These are phyloP conservation scores for Solanum pimpinellifolium DNA, from an alignment of 257 asterid genomes.

Conservation along the genomic window DNA sequence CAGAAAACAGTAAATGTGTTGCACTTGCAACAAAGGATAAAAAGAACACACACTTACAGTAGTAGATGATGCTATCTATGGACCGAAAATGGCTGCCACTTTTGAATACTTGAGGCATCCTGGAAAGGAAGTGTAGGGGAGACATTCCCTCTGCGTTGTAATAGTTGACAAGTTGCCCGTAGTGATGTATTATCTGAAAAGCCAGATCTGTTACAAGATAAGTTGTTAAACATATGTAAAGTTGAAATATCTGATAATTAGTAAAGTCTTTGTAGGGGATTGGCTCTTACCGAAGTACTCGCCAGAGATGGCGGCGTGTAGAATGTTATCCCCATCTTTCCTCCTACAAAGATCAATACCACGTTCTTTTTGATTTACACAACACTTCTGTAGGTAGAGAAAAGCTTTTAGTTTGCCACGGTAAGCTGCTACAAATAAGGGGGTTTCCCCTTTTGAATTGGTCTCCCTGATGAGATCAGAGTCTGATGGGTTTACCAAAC, in stretches of 20 bases:
- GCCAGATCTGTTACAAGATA: slow-evolving; percentile 27
- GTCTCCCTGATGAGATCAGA: slow-evolving; percentile 4
- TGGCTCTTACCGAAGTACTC: slow-evolving; percentile 25
- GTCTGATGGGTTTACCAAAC: not conserved
- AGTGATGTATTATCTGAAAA: slow-evolving; percentile 9
- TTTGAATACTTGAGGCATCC: slow-evolving; percentile 32
- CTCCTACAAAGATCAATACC: slow-evolving; percentile 16
- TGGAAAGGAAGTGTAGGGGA: slow-evolving; percentile 42
- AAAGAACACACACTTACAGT: slow-evolving; percentile 14
- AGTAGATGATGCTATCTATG: slow-evolving; percentile 22
- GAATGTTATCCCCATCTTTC: slow-evolving; percentile 27
- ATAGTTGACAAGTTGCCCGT: slow-evolving; percentile 7
- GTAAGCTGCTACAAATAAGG: slow-evolving; percentile 34
- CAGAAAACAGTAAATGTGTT: not conserved
- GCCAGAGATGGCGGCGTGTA: slow-evolving; percentile 32
- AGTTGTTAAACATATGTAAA: not conserved
- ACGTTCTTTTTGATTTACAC: not conserved
- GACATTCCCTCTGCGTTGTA: slow-evolving; percentile 31
- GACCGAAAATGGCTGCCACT: slow-evolving; percentile 24
- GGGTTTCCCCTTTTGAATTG: slow-evolving; percentile 27
- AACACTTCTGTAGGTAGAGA: slow-evolving; percentile 4
- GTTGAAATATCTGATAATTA: not conserved
- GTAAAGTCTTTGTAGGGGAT: not conserved
- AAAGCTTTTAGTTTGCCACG: slow-evolving; percentile 19
- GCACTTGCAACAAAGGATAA: not conserved